A percentile compares a stretch with the other conserved stretches of the same genome.
Evolutionary conservation across 1,139 yeast genomes (phyloP).

Genomic region (Meyerozyma guilliermondii): DNA sequence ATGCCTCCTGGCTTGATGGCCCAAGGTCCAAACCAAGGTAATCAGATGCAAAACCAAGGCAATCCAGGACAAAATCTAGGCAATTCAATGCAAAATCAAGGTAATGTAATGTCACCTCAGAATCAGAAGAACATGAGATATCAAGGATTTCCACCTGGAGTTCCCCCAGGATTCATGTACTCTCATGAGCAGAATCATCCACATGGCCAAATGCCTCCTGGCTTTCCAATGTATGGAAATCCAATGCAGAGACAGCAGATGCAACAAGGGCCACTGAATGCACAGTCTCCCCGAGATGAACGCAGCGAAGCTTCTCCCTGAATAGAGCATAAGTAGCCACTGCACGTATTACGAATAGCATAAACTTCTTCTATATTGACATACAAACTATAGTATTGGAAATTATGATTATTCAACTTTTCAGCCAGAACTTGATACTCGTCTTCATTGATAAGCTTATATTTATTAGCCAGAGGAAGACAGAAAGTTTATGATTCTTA

Average conservation of each 20-base stretch:
- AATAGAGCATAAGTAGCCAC: neutral
- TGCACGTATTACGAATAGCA: no score
- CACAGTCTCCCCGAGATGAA: neutral
- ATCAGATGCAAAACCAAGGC: neutral
- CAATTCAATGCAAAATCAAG: neutral
- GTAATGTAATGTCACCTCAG: neutral
- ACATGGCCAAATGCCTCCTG: neutral
- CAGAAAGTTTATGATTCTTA: no score
- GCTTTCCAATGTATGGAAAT: neutral
- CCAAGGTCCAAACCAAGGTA: neutral
- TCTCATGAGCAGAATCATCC: conserved; percentile 1
- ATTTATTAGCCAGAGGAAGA: no score
- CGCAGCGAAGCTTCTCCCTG: neutral
- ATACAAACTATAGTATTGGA: no score
- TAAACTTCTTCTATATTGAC: no score
- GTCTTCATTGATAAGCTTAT: no score
- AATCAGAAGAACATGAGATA: neutral
- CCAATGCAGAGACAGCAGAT: neutral
- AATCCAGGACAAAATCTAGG: no score
- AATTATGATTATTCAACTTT: no score
- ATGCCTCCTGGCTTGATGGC: neutral
- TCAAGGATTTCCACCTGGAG: neutral
- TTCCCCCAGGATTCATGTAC: neutral
- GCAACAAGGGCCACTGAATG: neutral
- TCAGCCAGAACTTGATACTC: no score